A percentile compares a stretch with the other conserved stretches of the same genome.
Evolutionary conservation across 257 asterid species (phyloP).

Genomic region (Fraxinus excelsior): DNA sequence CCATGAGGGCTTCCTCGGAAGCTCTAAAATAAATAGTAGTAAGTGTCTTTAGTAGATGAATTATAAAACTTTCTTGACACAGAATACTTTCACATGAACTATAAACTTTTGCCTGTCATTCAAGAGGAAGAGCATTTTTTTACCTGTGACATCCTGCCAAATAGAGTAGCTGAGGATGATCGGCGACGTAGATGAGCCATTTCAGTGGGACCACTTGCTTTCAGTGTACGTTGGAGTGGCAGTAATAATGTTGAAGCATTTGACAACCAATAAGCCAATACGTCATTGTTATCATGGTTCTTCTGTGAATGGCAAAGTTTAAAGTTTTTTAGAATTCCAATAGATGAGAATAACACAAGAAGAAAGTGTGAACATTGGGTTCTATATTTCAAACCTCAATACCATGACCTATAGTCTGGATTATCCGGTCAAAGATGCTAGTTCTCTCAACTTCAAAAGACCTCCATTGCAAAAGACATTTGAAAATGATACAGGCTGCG

Average conservation of each 20-base stretch:
- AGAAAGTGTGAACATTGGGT: conserved; percentile 13
- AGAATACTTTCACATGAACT: conserved; percentile 11
- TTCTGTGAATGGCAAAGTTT: conserved; percentile 45
- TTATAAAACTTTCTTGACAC: conserved; percentile 3
- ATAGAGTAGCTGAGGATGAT: conserved; percentile 82
- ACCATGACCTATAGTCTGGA: conserved; percentile 94
- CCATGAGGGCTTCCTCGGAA: conserved; percentile 91
- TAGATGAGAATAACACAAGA: conserved; percentile 19
- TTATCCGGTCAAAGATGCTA: conserved; percentile 85
- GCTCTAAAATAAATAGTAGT: conserved; percentile 54
- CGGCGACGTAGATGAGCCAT: conserved; percentile 93
- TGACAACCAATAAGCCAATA: conserved; percentile 95
- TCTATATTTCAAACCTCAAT: conserved; percentile 73
- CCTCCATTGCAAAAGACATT: conserved; percentile 98
- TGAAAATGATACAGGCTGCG: conserved; percentile 94
- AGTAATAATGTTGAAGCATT: conserved; percentile 88
- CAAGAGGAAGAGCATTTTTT: conserved; percentile 21
- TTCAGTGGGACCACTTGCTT: conserved; percentile 94
- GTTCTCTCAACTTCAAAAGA: conserved; percentile 99
- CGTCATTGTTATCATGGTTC: conserved; percentile 86
- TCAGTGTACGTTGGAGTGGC: conserved; percentile 94
- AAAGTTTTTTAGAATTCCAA: conserved; percentile 23
- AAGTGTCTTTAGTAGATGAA: conserved; percentile 20
- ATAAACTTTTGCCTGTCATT: not conserved
- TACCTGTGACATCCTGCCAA: conserved; percentile 94